Evolutionary conservation across 2,329 filamentous ascomycete genomes (phyloP), one percentile per base, ranked within the genome.

Genomic region (Saccharata proteae): DNA sequence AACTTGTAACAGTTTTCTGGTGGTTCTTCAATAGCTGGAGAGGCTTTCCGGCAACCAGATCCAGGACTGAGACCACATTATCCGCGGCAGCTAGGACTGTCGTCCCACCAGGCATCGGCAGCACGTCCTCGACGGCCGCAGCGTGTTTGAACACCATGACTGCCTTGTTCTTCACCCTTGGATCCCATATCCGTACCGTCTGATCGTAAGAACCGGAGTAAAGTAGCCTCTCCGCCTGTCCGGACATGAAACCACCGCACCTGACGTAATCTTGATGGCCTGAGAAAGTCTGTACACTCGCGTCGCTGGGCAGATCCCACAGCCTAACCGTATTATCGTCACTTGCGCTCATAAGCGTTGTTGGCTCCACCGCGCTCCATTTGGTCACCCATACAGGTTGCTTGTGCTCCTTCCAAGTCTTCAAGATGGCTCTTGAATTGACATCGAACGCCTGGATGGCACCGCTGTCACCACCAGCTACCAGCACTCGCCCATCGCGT

Each of bases 381-480:
- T 79, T 79, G 26, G 85, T 88, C 15, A 79, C 74, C 78, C 88
- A 94, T 15, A 93, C 83, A 10, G 90, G 83, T 65, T 93, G 86
- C 61, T 85, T 86, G 62, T 96, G 88, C 44, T 86, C 75, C 41
- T 78, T 76, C 88, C 90, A 98, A 30, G 88, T 94, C 64, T 90
- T 88, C 46, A 98, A 62, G 43, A 98, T 93, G 3, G 85, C 85
- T 40, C 90, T 72, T 35, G 85, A 88, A 51, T 70, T 77, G 30
- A 93, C 75, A 50, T 98, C 90, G 51, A 96, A 98, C 9, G 94
- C 85, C 58, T 98, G 92, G 43, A 98, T 82, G 39, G 79, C 77
- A 35, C 92, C 92, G 23, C 75, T 80, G 52, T 94, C 88, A 45
- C 94, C 88, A 46, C 88, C 88, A 18, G 88, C 85, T 20, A 92